phyloP scores from a whole-genome alignment of 305 asterid genomes.

The Plantago lanceolata region DNA sequence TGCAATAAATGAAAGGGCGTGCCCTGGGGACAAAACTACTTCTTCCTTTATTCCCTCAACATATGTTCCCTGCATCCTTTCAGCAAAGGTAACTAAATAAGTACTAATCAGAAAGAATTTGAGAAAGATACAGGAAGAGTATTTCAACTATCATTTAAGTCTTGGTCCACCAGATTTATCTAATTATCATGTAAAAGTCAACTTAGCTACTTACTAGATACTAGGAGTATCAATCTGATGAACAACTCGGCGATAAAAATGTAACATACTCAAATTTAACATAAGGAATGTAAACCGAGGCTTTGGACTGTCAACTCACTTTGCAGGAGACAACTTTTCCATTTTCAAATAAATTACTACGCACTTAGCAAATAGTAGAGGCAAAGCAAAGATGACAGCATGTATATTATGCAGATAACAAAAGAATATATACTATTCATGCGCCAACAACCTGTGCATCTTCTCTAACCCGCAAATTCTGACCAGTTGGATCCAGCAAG shows the following conservation, averaged over 20 bases:
- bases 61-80: conserved; percentile 76
- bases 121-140: conserved; percentile 14
- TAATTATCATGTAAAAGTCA: not conserved
- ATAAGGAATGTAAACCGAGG: not conserved
- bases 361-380: conserved; percentile 9
- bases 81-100: conserved; percentile 15
- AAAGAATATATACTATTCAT: conserved; percentile 20
- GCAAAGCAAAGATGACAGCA: conserved; percentile 16
- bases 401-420: conserved; percentile 12
- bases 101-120: conserved; percentile 20
- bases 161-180: conserved; percentile 3
- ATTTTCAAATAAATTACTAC: conserved; percentile 14
- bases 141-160: not conserved
- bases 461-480: conserved; percentile 95
- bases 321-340: conserved; percentile 14
- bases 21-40: conserved; percentile 99
- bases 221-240: not conserved
- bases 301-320: conserved; percentile 10
- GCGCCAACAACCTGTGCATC: conserved; percentile 73
- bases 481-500: conserved; percentile 98
- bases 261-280: not conserved
- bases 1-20: conserved; percentile 97
- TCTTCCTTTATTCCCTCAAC: conserved; percentile 99
- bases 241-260: not conserved
- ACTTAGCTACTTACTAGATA: conserved; percentile 7